These are phyloP conservation scores for Hypericum androsaemum DNA, from an alignment of 345 rosid species.

Conservation along the genomic window DNA sequence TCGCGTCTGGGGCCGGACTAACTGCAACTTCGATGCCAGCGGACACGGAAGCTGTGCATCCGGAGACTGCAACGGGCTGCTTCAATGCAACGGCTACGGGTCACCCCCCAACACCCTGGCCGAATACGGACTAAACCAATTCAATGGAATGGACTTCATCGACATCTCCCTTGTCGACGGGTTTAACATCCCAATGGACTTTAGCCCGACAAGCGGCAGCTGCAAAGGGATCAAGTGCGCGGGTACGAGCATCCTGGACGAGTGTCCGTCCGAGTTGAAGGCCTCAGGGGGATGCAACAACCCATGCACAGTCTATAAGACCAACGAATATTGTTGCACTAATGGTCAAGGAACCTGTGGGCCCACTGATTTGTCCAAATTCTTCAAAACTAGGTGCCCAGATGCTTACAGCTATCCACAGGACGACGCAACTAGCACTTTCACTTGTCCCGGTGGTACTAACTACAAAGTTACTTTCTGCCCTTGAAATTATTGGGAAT, in stretches of 20 bases:
- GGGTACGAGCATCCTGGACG: slow-evolving; percentile 34
- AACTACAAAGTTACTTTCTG: slow-evolving; percentile 23
- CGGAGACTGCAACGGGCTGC: too few relatives aligned
- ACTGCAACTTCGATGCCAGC: too few relatives aligned
- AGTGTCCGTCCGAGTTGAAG: slow-evolving; percentile 38
- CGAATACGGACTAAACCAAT: slow-evolving; percentile 35
- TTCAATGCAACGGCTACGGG: too few relatives aligned
- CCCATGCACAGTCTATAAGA: slow-evolving; percentile 45
- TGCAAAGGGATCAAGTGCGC: slow-evolving; percentile 32
- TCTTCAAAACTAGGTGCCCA: slow-evolving; percentile 19
- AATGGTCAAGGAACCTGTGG: slow-evolving; percentile 10
- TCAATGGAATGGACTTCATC: slow-evolving; percentile 28
- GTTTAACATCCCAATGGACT: slow-evolving; percentile 42
- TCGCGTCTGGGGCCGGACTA: too few relatives aligned
- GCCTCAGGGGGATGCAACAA: slow-evolving; percentile 25
- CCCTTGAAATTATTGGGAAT: slow-evolving; percentile 4
- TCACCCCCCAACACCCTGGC: too few relatives aligned
- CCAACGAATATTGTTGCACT: slow-evolving; percentile 39
- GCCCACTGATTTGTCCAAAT: slow-evolving; percentile 15
- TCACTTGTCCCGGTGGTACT: slow-evolving; percentile 28
- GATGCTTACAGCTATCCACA: slow-evolving; percentile 25
- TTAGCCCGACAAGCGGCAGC: slow-evolving; percentile 31
- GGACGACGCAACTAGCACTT: slow-evolving; percentile 25
- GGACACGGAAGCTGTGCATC: too few relatives aligned
- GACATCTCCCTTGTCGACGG: slow-evolving; percentile 50